phyloP scores from a whole-genome alignment of 768 basidiomycete species.

The Sporobolomyces phaffii region DNA sequence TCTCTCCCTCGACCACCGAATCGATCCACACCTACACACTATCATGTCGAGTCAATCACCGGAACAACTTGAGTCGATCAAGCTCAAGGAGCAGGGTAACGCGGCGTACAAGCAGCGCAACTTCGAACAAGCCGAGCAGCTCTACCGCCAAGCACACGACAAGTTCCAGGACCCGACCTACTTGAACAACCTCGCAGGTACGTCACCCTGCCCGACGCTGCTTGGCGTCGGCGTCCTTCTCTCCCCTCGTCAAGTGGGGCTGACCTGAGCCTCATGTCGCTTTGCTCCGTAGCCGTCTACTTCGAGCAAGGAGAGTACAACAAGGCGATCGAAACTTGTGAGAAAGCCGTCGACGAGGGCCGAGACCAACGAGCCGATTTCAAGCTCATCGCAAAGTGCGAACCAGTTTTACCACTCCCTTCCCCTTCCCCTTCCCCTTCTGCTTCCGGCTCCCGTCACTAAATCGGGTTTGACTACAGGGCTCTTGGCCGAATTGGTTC shows the following conservation, averaged over 20 bases:
- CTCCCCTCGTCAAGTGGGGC: neutral
- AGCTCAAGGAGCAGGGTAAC: conserved; percentile 38
- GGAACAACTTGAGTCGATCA: conserved; percentile 9
- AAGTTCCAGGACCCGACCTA: conserved; percentile 86
- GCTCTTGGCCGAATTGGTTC: conserved; percentile 84
- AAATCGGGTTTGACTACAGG: conserved; percentile 44
- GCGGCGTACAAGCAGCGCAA: conserved; percentile 51
- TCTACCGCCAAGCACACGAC: conserved; percentile 87
- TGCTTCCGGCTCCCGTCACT: neutral
- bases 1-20: neutral
- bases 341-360: conserved; percentile 95
- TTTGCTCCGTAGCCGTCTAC: conserved; percentile 61
- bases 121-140: conserved; percentile 67
- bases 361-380: conserved; percentile 85
- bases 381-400: conserved; percentile 80
- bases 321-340: conserved; percentile 80
- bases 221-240: neutral
- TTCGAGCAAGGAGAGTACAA: conserved; percentile 90
- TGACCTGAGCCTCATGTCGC: neutral
- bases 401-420: too few relatives aligned
- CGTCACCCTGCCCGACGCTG: conserved; percentile 17
- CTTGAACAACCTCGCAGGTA: conserved; percentile 82
- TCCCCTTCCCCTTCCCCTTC: neutral
- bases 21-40: neutral
- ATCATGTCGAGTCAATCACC: conserved; percentile 21